Base-by-base conservation (phyloP, 2,329 filamentous ascomycete genomes). In the Scedosporium aurantiacum region DNA sequence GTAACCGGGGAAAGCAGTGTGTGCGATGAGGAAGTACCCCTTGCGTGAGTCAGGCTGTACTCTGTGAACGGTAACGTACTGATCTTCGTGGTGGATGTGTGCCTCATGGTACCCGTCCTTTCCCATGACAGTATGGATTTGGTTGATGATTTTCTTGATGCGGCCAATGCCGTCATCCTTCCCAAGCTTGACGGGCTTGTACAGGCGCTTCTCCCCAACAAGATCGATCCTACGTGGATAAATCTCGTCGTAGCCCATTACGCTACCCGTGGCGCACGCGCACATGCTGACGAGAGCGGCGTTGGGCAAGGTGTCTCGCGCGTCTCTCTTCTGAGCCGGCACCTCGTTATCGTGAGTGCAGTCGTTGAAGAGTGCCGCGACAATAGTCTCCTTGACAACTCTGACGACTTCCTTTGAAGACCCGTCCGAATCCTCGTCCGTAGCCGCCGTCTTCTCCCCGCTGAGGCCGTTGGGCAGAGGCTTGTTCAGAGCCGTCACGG, bases 271-370 rank as follows among this genome's bases (percentile, higher is more conserved):
- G 1, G 93, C 91, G 67, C 91, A 96, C 25, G 91, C 86, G 73
- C 95, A 99, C 92, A 99, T 97, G 70, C 87, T 89, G 43, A 97
- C 93, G 3, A 99, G 80, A 4, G 94, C 94, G 58, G 93, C 92
- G 69, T 95, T 97, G 6, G 95, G 90, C 8, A 99, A 80, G 0
- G 94, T 97, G 71, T 99, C 95, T 63, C 91, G 85, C 59, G 92
- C 92, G 71, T 97, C 92, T 47, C 95, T 84, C 74, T 97, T 97
- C 74, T 99, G 93, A 0, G 93, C 90, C 0, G 94, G 94, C 2
- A 91, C 89, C 75, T 99, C 93, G 68, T 99, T 99, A 75, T 99
- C 94, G 72, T 99, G 94, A 0, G 95, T 99, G 74, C 95, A 99
- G 72, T 99, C 95, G 91, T 97, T 97, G 74, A 99, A 97, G 1